Evolutionary conservation across 2,329 filamentous ascomycete species (phyloP), one percentile per base, ranked within the genome.

Genomic region (Clarireedia monteithiana): DNA sequence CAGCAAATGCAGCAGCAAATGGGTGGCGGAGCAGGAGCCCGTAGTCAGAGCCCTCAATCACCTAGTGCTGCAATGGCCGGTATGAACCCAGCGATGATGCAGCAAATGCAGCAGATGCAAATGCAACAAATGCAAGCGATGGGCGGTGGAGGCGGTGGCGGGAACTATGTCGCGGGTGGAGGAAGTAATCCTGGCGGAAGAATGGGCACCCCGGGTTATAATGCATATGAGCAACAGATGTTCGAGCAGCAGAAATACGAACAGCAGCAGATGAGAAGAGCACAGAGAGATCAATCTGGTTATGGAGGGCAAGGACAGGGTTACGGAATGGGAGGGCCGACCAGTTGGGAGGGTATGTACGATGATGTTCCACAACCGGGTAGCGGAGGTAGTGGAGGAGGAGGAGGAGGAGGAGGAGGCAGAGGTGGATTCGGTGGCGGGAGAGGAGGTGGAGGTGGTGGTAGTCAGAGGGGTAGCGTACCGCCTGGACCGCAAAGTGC

Each of bases 291-390:
- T 6, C 62, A 63, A 55, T 62, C 72, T 47, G 64, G 68, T 36
- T 65, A 67, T 42, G 59, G 58, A 30, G 61, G 61, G 5, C 34
- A 42, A 20, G 64, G 66, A 27, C 62, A 65, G 72, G 72, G 66
- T 67, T 72, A 55, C 70, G 77, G 70, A 66, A 79, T 74, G 39
- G 75, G 75, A 56, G 83, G 53, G 17, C 86, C 87, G n/a, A 89
- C 88, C 24, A 91, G 86, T 42, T 96, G 91, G 91, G 92, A 97
- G 71, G 92, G 92, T 67, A 96, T 96, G 91, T 97, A 96, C 71
- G 92, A 97, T 69, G 92, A 96, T 69, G 89, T 91, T 2, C 91
- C 91, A 15, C 89, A 92, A 68, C 89, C 89, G 5, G 59, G 59
- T 42, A 58, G 56, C 23, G 57, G 74, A 15, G 78, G 75, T 48